phyloP scores from a whole-genome alignment of 148 eudicot species.

The Euryodendron excelsum region DNA sequence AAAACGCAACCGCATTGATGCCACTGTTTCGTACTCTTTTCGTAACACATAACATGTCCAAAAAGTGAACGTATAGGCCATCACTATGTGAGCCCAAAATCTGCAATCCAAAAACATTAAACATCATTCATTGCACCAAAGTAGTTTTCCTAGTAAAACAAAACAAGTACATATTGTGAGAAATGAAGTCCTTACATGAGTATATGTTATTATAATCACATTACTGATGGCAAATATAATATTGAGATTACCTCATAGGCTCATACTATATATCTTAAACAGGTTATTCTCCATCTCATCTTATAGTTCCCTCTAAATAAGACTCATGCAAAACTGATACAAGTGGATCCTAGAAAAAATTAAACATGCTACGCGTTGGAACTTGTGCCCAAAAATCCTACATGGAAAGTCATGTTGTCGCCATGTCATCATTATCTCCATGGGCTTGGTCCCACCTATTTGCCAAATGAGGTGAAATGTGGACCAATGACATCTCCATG shows the following conservation, averaged over 20 bases:
- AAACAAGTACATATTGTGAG: not conserved
- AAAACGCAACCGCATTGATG: constrained; percentile 76
- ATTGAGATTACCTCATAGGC: too few relatives aligned
- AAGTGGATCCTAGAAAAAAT: not conserved
- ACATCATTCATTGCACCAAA: constrained; percentile 13
- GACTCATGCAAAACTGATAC: not conserved
- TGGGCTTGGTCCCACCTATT: too few relatives aligned
- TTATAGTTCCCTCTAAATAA: not conserved
- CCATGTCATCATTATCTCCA: too few relatives aligned
- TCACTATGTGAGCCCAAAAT: constrained; percentile 79
- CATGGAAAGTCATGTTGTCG: too few relatives aligned
- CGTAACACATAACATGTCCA: constrained; percentile 78
- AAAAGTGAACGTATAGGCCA: constrained; percentile 78
- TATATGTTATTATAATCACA: not conserved
- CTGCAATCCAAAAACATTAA: constrained; percentile 33
- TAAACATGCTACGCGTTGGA: not conserved
- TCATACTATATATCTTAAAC: too few relatives aligned
- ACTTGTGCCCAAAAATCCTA: too few relatives aligned
- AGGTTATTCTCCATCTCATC: too few relatives aligned
- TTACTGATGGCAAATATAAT: too few relatives aligned
- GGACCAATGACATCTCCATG: too few relatives aligned
- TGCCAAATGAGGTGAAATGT: too few relatives aligned
- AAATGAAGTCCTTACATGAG: too few relatives aligned
- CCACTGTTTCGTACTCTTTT: constrained; percentile 70
- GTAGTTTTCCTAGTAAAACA: not conserved